Base-by-base conservation (phyloP, 2,329 filamentous ascomycete species). In the Exophiala sideris region DNA sequence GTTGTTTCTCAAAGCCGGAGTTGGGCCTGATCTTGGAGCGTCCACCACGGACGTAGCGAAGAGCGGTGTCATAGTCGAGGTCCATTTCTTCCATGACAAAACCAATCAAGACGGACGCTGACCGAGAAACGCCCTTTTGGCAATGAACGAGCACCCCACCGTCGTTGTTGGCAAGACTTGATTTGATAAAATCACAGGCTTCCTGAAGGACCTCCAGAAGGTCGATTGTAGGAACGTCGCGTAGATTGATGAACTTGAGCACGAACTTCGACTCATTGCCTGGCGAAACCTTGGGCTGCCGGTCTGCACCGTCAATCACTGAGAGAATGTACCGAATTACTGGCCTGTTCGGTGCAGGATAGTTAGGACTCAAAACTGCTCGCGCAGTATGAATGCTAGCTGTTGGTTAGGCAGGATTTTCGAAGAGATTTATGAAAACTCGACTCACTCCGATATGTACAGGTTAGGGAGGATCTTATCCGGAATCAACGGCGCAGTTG, bases 131-230 rank as follows among this genome's bases (percentile, higher is more conserved):
- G 7, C 60, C 60, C 39, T 53, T 53, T 35, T 60, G 50, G 45
- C 60, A 62, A 50, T 61, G 60, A 5, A 61, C 54, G 8, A 62
- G 47, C 12, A 62, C 51, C n/a, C 55, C 58, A 10, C 60, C 60
- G 21, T 58, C 52, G 10, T 55, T 49, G 14, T 53, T 59, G 11
- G 35, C 42, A 3, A 60, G 45, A 34, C 48, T 40, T 21, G 35
- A 20, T 10, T 52, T 54, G 49, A 62, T 58, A 48, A 59, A 62
- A 8, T 54, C 45, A 20, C 48, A 50, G 8, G 52, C 52, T 16
- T 62, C 59, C 2, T 40, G 42, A 10, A 62, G 49, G 3, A 54
- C 45, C 35, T 41, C 34, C 7, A 61, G 53, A 6, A 61, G 42
- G 45, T 61, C 45, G 12, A 20, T 41, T n/a, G 48, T 52, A 18